phyloP scores from a whole-genome alignment of 371 early-diverging fungal genomes.

The Cokeromyces recurvatus region DNA sequence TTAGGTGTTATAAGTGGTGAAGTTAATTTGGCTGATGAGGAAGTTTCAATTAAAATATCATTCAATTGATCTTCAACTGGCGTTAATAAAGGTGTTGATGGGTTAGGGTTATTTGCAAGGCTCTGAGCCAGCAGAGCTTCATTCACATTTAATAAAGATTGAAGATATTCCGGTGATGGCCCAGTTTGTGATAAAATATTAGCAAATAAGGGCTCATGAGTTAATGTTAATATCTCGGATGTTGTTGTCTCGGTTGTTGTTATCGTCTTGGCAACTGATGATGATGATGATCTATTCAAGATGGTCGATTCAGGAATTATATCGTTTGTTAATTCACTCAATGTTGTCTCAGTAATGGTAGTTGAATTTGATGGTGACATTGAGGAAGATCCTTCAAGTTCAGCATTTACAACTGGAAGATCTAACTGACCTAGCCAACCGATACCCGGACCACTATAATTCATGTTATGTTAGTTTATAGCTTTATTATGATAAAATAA shows the following conservation, averaged over 20 bases:
- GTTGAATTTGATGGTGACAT: too few species aligned
- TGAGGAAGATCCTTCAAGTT: too few species aligned
- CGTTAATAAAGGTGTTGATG: conserved; percentile 11
- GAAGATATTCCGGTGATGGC: conserved; percentile 36
- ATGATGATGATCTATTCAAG: background rate
- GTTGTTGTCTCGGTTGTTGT: background rate
- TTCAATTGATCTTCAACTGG: conserved; percentile 6
- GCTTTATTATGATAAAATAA: background rate
- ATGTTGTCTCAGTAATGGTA: background rate
- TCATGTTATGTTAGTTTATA: too few species aligned
- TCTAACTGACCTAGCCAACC: conserved; percentile 41
- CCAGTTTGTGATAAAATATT: conserved; percentile 17
- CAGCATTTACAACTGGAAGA: conserved; percentile 8
- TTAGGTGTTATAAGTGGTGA: conserved; percentile 13
- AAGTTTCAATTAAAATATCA: too few species aligned
- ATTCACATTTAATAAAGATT: conserved; percentile 30
- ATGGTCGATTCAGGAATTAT: background rate
- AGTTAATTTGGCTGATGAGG: background rate
- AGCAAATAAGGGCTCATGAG: conserved; percentile 2
- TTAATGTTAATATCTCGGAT: background rate
- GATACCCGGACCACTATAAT: conserved; percentile 44
- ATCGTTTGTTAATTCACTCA: background rate
- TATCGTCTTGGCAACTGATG: background rate
- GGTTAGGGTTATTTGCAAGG: conserved; percentile 12
- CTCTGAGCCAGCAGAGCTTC: conserved; percentile 37